Percentiles rank a stretch among this genome's conserved stretches.
phyloP scores from a whole-genome alignment of 495 filamentous ascomycete species.

The Podospora bellae-mahoneyi region DNA sequence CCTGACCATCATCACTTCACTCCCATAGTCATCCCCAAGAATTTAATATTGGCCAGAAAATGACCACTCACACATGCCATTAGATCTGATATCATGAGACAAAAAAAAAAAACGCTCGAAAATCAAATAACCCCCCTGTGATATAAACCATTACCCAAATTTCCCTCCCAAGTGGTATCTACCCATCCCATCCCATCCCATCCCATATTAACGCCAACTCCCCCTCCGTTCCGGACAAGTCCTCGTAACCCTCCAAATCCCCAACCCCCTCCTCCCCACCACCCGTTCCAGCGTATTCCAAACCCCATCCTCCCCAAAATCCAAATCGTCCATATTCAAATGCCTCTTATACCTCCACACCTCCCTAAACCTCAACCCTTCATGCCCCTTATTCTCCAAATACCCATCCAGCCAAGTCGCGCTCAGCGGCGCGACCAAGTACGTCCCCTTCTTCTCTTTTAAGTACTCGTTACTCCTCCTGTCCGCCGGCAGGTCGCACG shows the following conservation, averaged over 20 bases:
- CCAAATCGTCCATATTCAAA: slow-evolving; percentile 88
- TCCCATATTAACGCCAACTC: slow-evolving; percentile 7
- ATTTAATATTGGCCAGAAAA: background rate
- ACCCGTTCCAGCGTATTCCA: slow-evolving; percentile 69
- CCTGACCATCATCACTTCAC: slow-evolving; percentile 3
- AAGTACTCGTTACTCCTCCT: slow-evolving; percentile 47
- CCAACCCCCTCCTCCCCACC: slow-evolving; percentile 74
- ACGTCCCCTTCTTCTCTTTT: slow-evolving; percentile 53
- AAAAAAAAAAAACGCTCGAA: slow-evolving; percentile 6
- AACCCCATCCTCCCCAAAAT: slow-evolving; percentile 82
- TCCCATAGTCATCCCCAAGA: no score
- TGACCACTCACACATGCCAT: background rate
- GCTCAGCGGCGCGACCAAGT: slow-evolving; percentile 68
- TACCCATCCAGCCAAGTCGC: slow-evolving; percentile 68
- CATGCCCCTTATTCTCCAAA: slow-evolving; percentile 45
- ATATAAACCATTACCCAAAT: no score
- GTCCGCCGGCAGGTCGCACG: slow-evolving; percentile 55
- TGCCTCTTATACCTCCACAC: slow-evolving; percentile 73
- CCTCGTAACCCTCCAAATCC: slow-evolving; percentile 71
- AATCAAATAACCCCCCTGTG: background rate
- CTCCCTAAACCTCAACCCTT: slow-evolving; percentile 55
- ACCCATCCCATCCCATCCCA: slow-evolving; percentile 4
- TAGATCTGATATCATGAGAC: background rate
- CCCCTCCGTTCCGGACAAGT: slow-evolving; percentile 33
- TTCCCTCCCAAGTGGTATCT: background rate